Percentiles rank a stretch among this genome's conserved stretches.
Conservation (phyloP, 805 yeast species). For the Candida railenensis region DNA sequence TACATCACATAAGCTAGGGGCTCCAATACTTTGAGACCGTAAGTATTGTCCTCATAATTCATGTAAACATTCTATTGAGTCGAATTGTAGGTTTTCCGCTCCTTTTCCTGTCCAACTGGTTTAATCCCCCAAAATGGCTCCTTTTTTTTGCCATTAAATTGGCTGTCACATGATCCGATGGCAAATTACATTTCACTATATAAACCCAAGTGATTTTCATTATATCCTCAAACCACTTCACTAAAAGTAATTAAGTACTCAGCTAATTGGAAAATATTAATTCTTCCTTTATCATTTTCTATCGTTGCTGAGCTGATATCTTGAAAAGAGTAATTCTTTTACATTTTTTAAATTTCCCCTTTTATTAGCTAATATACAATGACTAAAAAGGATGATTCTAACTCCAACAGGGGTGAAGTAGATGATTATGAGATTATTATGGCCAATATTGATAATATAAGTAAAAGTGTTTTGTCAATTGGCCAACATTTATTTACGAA, state of each 20-base stretch:
- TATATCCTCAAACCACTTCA: no score
- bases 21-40: no score
- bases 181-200: background rate
- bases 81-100: background rate
- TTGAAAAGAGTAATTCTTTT: no score
- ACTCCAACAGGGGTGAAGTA: background rate
- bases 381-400: background rate
- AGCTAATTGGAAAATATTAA: no score
- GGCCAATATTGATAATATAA: background rate
- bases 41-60: no score
- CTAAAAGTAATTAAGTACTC: no score
- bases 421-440: slow-evolving; percentile 3
- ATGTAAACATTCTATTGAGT: no score
- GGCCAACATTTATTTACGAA: slow-evolving; percentile 8
- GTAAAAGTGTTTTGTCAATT: slow-evolving; percentile 2
- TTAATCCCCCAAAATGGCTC: no score
- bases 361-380: background rate
- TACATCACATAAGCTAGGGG: no score
- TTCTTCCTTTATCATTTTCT: no score
- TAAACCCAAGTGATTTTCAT: background rate
- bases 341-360: background rate
- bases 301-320: no score
- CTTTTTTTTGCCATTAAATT: background rate
- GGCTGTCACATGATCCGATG: background rate
- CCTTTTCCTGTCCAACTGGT: background rate